Evolutionary conservation across 2,329 filamentous ascomycete species (phyloP).

Genomic region (Byssoonygena ceratinophila): DNA sequence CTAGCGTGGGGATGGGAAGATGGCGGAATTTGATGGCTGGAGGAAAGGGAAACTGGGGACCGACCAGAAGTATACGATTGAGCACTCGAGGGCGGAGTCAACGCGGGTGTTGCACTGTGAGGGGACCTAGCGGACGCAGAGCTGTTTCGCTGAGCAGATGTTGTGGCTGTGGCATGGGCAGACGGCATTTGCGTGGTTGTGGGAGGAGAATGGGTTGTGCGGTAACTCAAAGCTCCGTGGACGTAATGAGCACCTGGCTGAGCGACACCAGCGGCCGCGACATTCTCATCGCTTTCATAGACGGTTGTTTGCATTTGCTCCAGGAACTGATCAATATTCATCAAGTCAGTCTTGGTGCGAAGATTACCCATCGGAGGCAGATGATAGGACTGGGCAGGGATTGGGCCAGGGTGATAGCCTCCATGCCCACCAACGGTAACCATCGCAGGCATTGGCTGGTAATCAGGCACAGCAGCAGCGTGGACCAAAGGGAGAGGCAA

Average conservation of each 20-base stretch:
- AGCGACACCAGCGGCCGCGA: slow-evolving; percentile 66
- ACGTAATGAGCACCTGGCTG: slow-evolving; percentile 61
- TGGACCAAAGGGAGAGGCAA: slow-evolving; percentile 53
- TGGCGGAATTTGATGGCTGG: slow-evolving; percentile 43
- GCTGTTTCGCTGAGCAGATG: slow-evolving; percentile 31
- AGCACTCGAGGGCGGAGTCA: slow-evolving; percentile 53
- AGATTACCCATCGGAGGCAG: slow-evolving; percentile 78
- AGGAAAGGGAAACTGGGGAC: slow-evolving; percentile 47
- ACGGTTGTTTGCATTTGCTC: slow-evolving; percentile 94
- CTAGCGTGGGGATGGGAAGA: slow-evolving; percentile 32
- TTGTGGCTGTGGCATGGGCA: slow-evolving; percentile 31
- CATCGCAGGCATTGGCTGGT: slow-evolving; percentile 43
- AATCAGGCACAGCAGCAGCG: slow-evolving; percentile 42
- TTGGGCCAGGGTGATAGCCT: slow-evolving; percentile 45
- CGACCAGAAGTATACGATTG: slow-evolving; percentile 54
- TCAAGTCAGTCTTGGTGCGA: slow-evolving; percentile 82
- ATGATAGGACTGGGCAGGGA: slow-evolving; percentile 69
- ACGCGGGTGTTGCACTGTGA: slow-evolving; percentile 47
- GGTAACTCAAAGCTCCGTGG: slow-evolving; percentile 42
- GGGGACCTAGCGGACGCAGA: slow-evolving; percentile 34
- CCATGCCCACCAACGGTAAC: slow-evolving; percentile 45
- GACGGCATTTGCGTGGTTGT: slow-evolving; percentile 31
- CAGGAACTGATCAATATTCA: slow-evolving; percentile 88
- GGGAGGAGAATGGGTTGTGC: slow-evolving; percentile 48
- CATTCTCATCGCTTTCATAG: slow-evolving; percentile 80